phyloP scores from a whole-genome alignment of 2,329 filamentous ascomycete genomes.

The Thermothelomyces thermophilus region DNA sequence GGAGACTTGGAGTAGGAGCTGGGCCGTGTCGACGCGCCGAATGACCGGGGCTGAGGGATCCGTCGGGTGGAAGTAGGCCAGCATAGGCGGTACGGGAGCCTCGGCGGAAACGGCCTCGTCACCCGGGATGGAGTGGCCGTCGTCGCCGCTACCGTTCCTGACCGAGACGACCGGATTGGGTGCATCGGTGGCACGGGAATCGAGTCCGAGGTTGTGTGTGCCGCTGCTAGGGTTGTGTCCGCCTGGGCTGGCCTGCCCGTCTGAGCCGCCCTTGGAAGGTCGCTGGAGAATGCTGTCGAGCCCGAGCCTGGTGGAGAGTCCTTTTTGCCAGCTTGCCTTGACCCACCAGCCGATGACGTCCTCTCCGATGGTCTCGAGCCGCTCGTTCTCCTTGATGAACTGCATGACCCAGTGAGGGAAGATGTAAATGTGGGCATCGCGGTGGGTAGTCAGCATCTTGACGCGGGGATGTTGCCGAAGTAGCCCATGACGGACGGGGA shows the following conservation, averaged over 20 bases:
- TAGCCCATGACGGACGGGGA: slow-evolving; percentile 70
- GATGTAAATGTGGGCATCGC: slow-evolving; percentile 91
- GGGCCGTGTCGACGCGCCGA: slow-evolving; percentile 80
- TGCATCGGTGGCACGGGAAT: slow-evolving; percentile 6
- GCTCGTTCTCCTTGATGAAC: slow-evolving; percentile 71
- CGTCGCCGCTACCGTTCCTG: slow-evolving; percentile 9
- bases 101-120: neutral
- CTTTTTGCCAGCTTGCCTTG: slow-evolving; percentile 84
- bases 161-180: slow-evolving; percentile 18
- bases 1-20: slow-evolving; percentile 73
- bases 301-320: slow-evolving; percentile 70
- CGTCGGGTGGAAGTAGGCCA: slow-evolving; percentile 73
- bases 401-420: slow-evolving; percentile 89
- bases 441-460: slow-evolving; percentile 73
- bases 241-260: slow-evolving; percentile 6
- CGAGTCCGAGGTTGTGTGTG: slow-evolving; percentile 5
- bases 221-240: neutral
- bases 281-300: slow-evolving; percentile 56
- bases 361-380: slow-evolving; percentile 81
- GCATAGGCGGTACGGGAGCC: slow-evolving; percentile 57
- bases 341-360: slow-evolving; percentile 94
- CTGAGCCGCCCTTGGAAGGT: slow-evolving; percentile 7
- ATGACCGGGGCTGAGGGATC: slow-evolving; percentile 53
- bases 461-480: slow-evolving; percentile 68
- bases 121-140: neutral